Base-by-base conservation (phyloP, 805 yeast species). In the Candida namnaoensis region DNA sequence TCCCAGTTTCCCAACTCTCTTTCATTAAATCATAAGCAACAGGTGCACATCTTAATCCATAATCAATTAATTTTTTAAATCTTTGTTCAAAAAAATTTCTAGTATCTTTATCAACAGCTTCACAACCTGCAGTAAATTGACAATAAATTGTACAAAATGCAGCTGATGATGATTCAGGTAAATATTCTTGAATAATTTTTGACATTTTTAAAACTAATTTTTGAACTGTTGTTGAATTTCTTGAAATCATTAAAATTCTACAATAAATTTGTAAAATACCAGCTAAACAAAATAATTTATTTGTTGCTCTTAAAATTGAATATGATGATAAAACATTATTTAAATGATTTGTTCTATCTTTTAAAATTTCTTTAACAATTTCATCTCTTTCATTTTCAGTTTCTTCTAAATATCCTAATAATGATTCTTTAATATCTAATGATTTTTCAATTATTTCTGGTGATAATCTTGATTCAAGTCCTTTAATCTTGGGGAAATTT, bases 211-310 rank as follows among this genome's bases (percentile, higher is more conserved):
- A 42, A 24, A 51, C 48, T 6, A 51, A 11, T n/a, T 71, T 67
- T 48, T 72, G 81, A 12, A 80, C 69, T 4, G 77, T 39, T 3
- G 55, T 48, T 23, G 81, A 72, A 5, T 61, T 59, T 27, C 71
- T 56, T 0, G 81, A 74, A 5, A 80, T 53, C 35, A 60, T 54
- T 14, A 80, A 54, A 1, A 78, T 79, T 35, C 87, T 61, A 44
- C 85, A 57, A 50, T 77, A 78, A 14, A 80, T 54, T 45, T 76
- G 79, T 13, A 80, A 60, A 10, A 76, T 54, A 1, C 82, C 85
- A 60, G 75, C 66, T 32, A 71, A 58, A 36, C 68, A 69, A 54
- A 74, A 78, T 3, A 76, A 56, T 44, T 66, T 65, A 50, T 80
- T 79, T 13, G 82, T 74, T 14, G 74, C 71, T 36, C 69, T 52